phyloP scores from a whole-genome alignment of 2,329 filamentous ascomycete species.

The Raffaelea deltoideospora region DNA sequence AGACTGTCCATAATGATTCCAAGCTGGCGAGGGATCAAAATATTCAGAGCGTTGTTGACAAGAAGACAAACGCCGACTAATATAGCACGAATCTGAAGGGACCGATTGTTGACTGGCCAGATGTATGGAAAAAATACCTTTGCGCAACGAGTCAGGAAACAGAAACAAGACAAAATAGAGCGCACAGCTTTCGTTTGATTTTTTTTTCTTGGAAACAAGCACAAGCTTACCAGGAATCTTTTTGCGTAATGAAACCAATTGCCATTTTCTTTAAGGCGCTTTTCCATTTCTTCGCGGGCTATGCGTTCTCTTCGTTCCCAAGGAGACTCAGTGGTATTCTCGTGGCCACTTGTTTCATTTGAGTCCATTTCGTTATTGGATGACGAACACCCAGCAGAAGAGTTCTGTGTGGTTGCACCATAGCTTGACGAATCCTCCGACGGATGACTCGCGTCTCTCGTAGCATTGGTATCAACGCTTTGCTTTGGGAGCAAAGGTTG shows the following conservation, averaged over 20 bases:
- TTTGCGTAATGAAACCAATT: slow-evolving; percentile 67
- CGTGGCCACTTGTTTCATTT: slow-evolving; percentile 12
- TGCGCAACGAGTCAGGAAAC: background rate
- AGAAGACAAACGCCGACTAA: slow-evolving; percentile 55
- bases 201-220: no score
- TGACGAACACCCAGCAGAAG: slow-evolving; percentile 22
- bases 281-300: slow-evolving; percentile 43
- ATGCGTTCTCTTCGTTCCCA: slow-evolving; percentile 38
- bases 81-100: slow-evolving; percentile 51
- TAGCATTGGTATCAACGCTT: no score
- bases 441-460: background rate
- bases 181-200: no score
- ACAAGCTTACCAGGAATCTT: slow-evolving; percentile 42
- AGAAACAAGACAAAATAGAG: background rate
- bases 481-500: slow-evolving; percentile 40
- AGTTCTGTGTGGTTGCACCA: slow-evolving; percentile 23
- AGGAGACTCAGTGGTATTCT: slow-evolving; percentile 30
- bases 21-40: slow-evolving; percentile 68
- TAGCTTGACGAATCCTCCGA: slow-evolving; percentile 16
- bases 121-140: slow-evolving; percentile 65
- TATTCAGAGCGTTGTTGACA: slow-evolving; percentile 55
- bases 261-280: slow-evolving; percentile 57
- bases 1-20: slow-evolving; percentile 64
- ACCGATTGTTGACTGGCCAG: slow-evolving; percentile 53
- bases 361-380: slow-evolving; percentile 15